phyloP scores from a whole-genome alignment of 1,139 yeast species.

The Blastobotrys proliferans region DNA sequence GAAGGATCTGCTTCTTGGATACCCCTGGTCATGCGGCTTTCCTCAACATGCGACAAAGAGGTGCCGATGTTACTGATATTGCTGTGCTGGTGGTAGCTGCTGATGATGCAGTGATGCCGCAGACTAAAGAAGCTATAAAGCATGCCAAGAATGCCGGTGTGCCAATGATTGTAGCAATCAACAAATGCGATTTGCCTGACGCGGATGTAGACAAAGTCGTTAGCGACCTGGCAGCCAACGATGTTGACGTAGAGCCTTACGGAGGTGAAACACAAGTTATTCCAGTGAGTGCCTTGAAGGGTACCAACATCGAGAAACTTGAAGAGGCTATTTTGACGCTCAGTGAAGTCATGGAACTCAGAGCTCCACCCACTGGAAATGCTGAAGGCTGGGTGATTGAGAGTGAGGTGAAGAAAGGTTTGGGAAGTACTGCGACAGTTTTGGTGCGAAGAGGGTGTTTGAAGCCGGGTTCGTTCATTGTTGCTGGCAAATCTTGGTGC shows the following conservation, averaged over 20 bases:
- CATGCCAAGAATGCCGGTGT: conserved; percentile 85
- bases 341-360: conserved; percentile 76
- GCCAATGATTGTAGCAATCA: conserved; percentile 85
- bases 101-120: conserved; percentile 98
- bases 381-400: conserved; percentile 92
- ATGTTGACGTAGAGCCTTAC: conserved; percentile 81
- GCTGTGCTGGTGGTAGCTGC: conserved; percentile 95
- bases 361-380: conserved; percentile 50
- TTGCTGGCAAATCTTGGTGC: conserved; percentile 85
- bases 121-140: conserved; percentile 90
- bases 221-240: conserved; percentile 71
- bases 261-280: conserved; percentile 96
- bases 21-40: conserved; percentile 99
- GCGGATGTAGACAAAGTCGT: conserved; percentile 69
- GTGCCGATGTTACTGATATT: conserved; percentile 91
- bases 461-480: conserved; percentile 63
- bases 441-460: conserved; percentile 77
- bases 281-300: conserved; percentile 82
- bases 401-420: conserved; percentile 74
- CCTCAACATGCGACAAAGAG: conserved; percentile 92
- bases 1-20: conserved; percentile 81
- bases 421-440: conserved; percentile 84
- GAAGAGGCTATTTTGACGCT: conserved; percentile 86
- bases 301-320: conserved; percentile 77
- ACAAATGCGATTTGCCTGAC: conserved; percentile 83